Base-by-base conservation (phyloP, 805 yeast species). In the Metschnikowia shivogae region DNA sequence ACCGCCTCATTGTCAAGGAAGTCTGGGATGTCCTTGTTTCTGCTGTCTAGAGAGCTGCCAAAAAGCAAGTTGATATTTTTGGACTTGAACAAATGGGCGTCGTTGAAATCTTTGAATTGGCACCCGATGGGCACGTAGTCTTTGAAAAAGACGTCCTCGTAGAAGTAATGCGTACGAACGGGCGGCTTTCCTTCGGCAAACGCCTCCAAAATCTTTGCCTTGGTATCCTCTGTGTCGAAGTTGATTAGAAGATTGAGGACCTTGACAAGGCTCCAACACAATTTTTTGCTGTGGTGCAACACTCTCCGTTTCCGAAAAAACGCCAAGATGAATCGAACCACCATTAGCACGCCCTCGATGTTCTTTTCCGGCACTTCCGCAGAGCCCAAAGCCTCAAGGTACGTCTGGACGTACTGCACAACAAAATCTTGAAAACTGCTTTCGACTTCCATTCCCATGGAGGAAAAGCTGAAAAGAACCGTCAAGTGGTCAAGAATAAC, bases 81-180 rank as follows among this genome's bases (percentile, higher is more conserved):
- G 24, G 61, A 49, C 17, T 41, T 32, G 48, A 77, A 75, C 24
- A 79, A 62, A 38, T 64, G 66, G 27, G 65, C 67, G 54, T 84
- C 89, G 50, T 81, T 70, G 52, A 83, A 84, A 57, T 84, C 90
- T 42, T 72, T 73, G 44, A 84, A 69, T 42, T 72, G 74, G 50
- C 67, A 73, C 20, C 74, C 74, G 13, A 85, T 67, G 4, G 84
- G 76, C 26, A 70, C 64, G 55, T 81, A 83, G 49, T 82, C 89
- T 47, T 77, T 78, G 51, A 81, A 65, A 19, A 70, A 62, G 11
- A 83, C 79, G 63, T 85, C 93, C 56, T 86, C 92, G 36, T 68
- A 63, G 57, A 83, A 84, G 43, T 75, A 76, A 45, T 80, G 76
- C 2, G 60, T 55, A 60, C 92, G 71, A 6, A 58, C 50, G 12